phyloP scores from a whole-genome alignment of 176 grass and related monocot species.

The Musa schizocarpa region DNA sequence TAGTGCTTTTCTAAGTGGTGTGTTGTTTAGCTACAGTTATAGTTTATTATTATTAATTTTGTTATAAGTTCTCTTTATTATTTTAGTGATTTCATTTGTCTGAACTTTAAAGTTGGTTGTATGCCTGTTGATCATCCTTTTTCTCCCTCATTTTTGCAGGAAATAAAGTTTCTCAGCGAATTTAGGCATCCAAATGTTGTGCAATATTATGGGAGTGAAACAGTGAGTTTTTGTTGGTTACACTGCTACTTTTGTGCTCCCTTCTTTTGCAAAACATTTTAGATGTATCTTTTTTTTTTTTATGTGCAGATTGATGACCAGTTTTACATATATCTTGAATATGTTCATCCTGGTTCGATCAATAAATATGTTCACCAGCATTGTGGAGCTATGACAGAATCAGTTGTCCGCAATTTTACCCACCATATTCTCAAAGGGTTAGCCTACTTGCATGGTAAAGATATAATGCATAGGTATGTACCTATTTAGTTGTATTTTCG shows the following conservation, averaged over 20 bases:
- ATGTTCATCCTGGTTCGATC: conserved; percentile 95
- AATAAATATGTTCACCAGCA: conserved; percentile 87
- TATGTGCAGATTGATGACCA: conserved; percentile 49
- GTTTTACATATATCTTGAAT: conserved; percentile 97
- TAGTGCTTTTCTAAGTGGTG: no score
- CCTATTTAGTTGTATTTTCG: conserved; percentile 11
- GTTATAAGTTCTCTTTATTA: not conserved
- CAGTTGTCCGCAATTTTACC: conserved; percentile 87
- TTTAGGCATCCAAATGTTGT: conserved; percentile 93
- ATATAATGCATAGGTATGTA: conserved; percentile 68
- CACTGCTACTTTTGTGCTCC: not conserved
- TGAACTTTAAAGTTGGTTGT: conserved; percentile 2
- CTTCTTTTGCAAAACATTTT: not conserved
- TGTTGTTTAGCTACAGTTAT: no score
- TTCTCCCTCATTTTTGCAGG: conserved; percentile 46
- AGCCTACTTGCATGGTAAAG: conserved; percentile 86
- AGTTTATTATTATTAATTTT: no score
- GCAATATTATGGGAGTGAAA: conserved; percentile 93
- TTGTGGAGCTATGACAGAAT: conserved; percentile 88
- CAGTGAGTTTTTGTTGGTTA: conserved; percentile 38
- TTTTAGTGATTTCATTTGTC: not conserved
- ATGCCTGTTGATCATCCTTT: conserved; percentile 17
- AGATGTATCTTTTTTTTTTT: conserved; percentile 12
- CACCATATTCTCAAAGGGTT: conserved; percentile 91
- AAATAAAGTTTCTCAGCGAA: conserved; percentile 91